Evolutionary conservation across 305 asterid species (phyloP), one percentile per base, ranked within the genome.

Genomic region (Plantago coronopus): DNA sequence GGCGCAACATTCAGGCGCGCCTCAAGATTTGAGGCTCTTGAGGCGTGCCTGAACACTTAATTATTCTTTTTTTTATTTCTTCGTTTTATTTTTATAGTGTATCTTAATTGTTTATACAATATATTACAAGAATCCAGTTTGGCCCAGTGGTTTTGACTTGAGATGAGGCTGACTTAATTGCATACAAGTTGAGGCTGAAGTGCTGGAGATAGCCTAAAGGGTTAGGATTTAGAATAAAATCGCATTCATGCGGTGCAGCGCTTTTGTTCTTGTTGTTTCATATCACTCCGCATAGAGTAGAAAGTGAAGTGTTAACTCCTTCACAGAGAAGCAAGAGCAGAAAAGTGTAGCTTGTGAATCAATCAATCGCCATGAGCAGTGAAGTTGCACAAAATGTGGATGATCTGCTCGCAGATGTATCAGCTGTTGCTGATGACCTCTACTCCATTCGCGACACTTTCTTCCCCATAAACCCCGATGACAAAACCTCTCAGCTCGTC

Each of bases 401-500:
- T 14, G 82, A 76, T 69, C 74, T 78, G 62, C 78, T 79, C 63
- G 47, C 60, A 13, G 70, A 58, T 71, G 91, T 81, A 61, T 55
- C 80, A 1, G 62, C 59, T 61, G 87, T 84, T 47, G 82, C 71
- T 34, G 83, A 88, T 63, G 82, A 65, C 60, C 95, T 91, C 72
- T 86, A 84, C 69, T 38, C 29, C 72, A 66, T 72, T 46, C 83
- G 88, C 29, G 96, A 88, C 78, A 74, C 78, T 20, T 87, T 73
- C 67, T 91, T 82, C 63, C 83, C 93, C 21, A 61, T 70, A 42
- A 79, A 74, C 75, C 80, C 93, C 23, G 82, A 81, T 62, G 90
- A 85, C 11, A 86, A 83, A 77, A 19, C 75, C 74, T 68, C 79
- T 59, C 79, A 70, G 67, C 81, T 91, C 64, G 59, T 63, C 21